Evolutionary conservation across 257 asterid genomes (phyloP), one percentile per base, ranked within the genome.

Genomic region (Gentiana dahurica): DNA sequence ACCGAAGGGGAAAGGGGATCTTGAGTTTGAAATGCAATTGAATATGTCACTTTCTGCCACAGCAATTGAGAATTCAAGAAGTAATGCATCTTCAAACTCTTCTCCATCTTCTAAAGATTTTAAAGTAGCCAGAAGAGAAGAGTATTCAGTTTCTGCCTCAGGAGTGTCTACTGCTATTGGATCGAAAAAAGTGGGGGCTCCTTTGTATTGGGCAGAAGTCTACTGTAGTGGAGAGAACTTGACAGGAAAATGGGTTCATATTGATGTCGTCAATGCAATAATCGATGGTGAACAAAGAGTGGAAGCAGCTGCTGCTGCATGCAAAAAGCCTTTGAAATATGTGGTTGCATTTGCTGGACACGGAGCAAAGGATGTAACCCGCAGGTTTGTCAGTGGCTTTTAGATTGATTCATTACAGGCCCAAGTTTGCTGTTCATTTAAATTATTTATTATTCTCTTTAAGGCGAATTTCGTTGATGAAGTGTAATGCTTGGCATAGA

Each of bases 341-440:
- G 98, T 85, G 3, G 82, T 92, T 75, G 98, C 94, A 44, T 92
- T 92, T 76, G 92, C 94, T 57, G 98, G 98, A 67, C 63, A 66
- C 63, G 98, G 98, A 63, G 98, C 98, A 58, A 92, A 92, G 82
- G 98, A 92, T 57, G 97, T 92, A 68, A 88, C 97, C 34, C 97
- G 98, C 81, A 92, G 98, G 98, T 91, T 55, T 63, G 67, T 41
- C 5, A 5, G 48, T 66, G 49, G 59, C 72, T 63, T 8, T 68
- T 51, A 36, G 35, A 12, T 63, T 48, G 43, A 48, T 61, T 53
- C 57, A 47, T 55, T 61, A 59, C 36, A 38, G 37, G 59, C 9
- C 4, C 6, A 41, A 41, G 46, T 7, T 41, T 41, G 46, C 46
- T 0, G 9, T 41, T 41, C 46, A 5, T 41, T 6, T 51, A 10